phyloP scores from a whole-genome alignment of 2,329 filamentous ascomycete genomes.

The Tolypocladium ophioglossoides region DNA sequence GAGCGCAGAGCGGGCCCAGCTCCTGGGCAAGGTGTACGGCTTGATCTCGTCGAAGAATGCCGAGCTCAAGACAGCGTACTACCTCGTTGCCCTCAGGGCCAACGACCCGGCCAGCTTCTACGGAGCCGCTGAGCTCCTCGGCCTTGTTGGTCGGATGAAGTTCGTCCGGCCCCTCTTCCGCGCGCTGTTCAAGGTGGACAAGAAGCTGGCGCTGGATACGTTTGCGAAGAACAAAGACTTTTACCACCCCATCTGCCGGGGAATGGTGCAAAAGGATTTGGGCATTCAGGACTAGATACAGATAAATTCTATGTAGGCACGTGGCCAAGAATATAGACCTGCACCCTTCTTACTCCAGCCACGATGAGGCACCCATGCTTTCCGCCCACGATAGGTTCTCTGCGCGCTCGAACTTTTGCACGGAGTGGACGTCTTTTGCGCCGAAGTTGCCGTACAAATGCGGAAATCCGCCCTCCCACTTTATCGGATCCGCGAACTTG shows the following conservation, averaged over 20 bases:
- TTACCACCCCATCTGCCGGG: constrained; percentile 88
- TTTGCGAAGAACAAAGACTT: constrained; percentile 85
- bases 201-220: constrained; percentile 63
- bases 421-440: constrained; percentile 35
- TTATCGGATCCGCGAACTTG: constrained; percentile 30
- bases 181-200: constrained; percentile 63
- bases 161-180: constrained; percentile 83
- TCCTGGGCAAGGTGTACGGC: constrained; percentile 66
- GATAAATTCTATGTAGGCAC: background rate
- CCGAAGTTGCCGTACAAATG: constrained; percentile 52
- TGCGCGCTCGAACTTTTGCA: constrained; percentile 33
- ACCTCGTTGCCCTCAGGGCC: constrained; percentile 66
- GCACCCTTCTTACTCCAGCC: background rate
- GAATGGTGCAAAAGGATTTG: constrained; percentile 79
- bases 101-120: constrained; percentile 58
- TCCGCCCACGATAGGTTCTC: constrained; percentile 36
- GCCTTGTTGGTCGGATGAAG: constrained; percentile 88
- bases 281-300: constrained; percentile 20
- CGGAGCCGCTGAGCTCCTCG: constrained; percentile 64
- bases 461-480: constrained; percentile 48
- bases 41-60: constrained; percentile 70
- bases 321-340: background rate
- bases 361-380: constrained; percentile 19
- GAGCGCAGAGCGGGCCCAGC: constrained; percentile 51
- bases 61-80: constrained; percentile 74